Percentiles rank a stretch among this genome's conserved stretches.
Conservation (phyloP, 805 yeast species). For the Kazachstania psychrophila region DNA sequence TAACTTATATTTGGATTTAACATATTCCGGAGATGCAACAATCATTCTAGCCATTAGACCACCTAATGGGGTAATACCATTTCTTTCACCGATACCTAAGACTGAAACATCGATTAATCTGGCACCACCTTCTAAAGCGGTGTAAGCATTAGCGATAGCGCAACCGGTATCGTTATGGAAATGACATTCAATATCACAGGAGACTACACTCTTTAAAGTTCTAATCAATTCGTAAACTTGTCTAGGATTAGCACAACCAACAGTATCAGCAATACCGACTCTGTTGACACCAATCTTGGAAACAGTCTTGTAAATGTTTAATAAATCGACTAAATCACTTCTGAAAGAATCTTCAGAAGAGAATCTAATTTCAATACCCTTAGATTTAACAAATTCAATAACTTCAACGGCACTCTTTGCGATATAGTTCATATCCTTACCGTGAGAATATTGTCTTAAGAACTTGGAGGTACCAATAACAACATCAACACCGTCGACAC, state of each 20-base stretch:
- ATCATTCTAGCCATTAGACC: constrained; percentile 99
- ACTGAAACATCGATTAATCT: constrained; percentile 89
- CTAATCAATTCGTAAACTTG: constrained; percentile 95
- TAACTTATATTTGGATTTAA: constrained; percentile 83
- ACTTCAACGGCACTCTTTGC: constrained; percentile 94
- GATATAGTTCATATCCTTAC: constrained; percentile 96
- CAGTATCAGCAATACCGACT: constrained; percentile 98
- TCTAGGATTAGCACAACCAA: constrained; percentile 98
- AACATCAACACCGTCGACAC: constrained; percentile 98
- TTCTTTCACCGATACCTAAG: constrained; percentile 98
- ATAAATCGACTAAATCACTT: constrained; percentile 87
- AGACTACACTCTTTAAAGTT: constrained; percentile 84
- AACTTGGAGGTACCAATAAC: constrained; percentile 96
- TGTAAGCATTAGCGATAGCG: constrained; percentile 97
- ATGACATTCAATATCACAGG: constrained; percentile 96
- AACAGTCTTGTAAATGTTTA: constrained; percentile 92
- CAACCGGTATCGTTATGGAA: constrained; percentile 99
- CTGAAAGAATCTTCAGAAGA: constrained; percentile 96
- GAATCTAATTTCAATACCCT: constrained; percentile 93
- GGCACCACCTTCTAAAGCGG: constrained; percentile 97
- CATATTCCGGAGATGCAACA: constrained; percentile 95
- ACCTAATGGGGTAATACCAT: constrained; percentile 95
- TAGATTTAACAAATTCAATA: constrained; percentile 91
- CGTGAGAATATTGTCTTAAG: constrained; percentile 89
- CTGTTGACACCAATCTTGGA: constrained; percentile 96